These are phyloP conservation scores for Macadamia integrifolia DNA, from an alignment of 164 flowering plant species.

Conservation along the genomic window DNA sequence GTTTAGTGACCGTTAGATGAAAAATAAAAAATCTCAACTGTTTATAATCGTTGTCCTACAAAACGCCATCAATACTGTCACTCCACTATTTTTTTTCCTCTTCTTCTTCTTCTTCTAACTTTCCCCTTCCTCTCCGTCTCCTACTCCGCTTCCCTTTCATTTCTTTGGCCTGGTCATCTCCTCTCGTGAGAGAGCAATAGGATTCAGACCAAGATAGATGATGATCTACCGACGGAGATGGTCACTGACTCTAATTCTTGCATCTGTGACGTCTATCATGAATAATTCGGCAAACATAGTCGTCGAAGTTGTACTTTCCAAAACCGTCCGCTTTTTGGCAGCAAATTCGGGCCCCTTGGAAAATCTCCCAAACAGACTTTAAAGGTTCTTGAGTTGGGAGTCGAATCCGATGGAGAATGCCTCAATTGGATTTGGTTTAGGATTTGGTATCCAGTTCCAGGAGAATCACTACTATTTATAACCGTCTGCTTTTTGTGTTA, in stretches of 20 bases:
- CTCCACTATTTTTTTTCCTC: no score
- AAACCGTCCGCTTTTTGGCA: no score
- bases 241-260: conserved; percentile 23
- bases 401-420: no score
- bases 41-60: no score
- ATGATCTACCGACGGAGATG: conserved; percentile 11
- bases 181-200: no score
- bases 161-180: no score
- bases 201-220: neutral
- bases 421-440: neutral
- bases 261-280: conserved; percentile 22
- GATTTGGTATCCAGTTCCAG: conserved; percentile 6
- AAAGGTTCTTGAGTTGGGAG: conserved; percentile 24
- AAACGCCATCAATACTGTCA: no score
- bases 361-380: conserved; percentile 11
- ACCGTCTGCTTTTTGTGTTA: conserved; percentile 30
- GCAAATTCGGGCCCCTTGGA: conserved; percentile 22
- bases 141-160: no score
- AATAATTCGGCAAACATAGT: conserved; percentile 10
- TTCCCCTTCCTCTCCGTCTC: no score
- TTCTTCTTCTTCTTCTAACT: no score
- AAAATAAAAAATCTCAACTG: no score
- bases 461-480: conserved; percentile 6
- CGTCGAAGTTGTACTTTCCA: conserved; percentile 6
- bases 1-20: no score